A percentile compares a stretch with the other conserved stretches of the same genome.
phyloP scores from a whole-genome alignment of 2,329 filamentous ascomycete species.

The Sporothrix pallida region DNA sequence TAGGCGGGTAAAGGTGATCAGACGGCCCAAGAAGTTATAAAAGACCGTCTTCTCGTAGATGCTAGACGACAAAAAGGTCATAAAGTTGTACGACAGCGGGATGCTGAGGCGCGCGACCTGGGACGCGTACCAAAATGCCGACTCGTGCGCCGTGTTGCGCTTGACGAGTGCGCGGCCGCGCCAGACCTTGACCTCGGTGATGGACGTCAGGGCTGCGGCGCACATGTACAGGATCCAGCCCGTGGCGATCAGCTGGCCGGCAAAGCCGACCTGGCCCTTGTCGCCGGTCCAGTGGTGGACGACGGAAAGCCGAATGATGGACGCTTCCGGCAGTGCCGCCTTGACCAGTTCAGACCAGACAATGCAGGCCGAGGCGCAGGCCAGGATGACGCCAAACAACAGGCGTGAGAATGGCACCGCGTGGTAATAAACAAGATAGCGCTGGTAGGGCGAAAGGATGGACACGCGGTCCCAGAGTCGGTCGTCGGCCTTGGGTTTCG shows the following conservation, averaged over 20 bases:
- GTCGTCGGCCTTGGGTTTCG: slow-evolving; percentile 59
- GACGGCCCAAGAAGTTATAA: slow-evolving; percentile 80
- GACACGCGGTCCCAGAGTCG: slow-evolving; percentile 60
- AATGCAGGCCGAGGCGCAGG: slow-evolving; percentile 78
- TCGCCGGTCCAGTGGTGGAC: slow-evolving; percentile 76
- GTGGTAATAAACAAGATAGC: slow-evolving; percentile 78
- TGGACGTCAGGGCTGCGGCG: slow-evolving; percentile 80
- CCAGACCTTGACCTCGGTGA: slow-evolving; percentile 97
- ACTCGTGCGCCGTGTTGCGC: slow-evolving; percentile 90
- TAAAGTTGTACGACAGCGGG: slow-evolving; percentile 93
- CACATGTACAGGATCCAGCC: slow-evolving; percentile 98
- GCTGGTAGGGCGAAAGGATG: slow-evolving; percentile 78
- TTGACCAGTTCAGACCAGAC: slow-evolving; percentile 95
- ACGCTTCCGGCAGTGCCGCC: slow-evolving; percentile 76
- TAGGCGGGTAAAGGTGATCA: slow-evolving; percentile 82
- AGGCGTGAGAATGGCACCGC: slow-evolving; percentile 72
- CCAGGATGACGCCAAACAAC: slow-evolving; percentile 68
- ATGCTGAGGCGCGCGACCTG: slow-evolving; percentile 93
- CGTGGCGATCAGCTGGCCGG: slow-evolving; percentile 81
- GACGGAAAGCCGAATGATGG: slow-evolving; percentile 69
- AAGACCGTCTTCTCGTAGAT: slow-evolving; percentile 82
- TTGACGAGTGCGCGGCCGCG: slow-evolving; percentile 88
- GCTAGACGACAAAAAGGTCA: slow-evolving; percentile 78
- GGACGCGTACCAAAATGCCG: slow-evolving; percentile 92
- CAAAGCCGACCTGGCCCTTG: slow-evolving; percentile 79